Conservation (phyloP, 78 protist genomes). For the Andalucia godoyi region DNA sequence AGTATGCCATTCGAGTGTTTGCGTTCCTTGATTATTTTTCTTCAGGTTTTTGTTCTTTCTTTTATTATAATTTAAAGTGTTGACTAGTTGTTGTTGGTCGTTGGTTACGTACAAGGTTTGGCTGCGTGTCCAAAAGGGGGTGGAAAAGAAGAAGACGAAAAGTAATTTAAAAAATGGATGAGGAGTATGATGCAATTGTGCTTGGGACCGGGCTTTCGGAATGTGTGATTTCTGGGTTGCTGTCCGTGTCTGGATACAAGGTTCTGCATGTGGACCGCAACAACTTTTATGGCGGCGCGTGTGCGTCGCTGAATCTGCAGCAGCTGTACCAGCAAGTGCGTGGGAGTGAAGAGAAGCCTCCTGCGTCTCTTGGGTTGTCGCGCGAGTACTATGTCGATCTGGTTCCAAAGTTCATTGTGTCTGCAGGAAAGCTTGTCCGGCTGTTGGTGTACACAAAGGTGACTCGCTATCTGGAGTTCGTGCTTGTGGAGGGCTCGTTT, state of each 20-base stretch:
- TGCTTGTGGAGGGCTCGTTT: constrained; percentile 75
- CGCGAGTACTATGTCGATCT: constrained; percentile 95
- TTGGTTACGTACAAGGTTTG: no score
- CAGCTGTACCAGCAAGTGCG: constrained; percentile 78
- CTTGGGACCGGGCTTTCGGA: constrained; percentile 97
- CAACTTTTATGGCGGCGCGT: constrained; percentile 95
- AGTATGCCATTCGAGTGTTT: no score
- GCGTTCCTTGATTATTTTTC: no score
- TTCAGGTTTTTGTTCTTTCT: no score
- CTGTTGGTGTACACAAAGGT: constrained; percentile 87
- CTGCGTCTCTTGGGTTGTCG: constrained; percentile 50
- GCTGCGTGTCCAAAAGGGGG: no score
- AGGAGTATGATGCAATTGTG: constrained; percentile 77
- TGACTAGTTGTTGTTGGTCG: no score
- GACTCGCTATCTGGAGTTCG: constrained; percentile 93
- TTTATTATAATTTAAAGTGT: no score
- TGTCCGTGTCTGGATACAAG: constrained; percentile 79
- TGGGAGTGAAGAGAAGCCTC: constrained; percentile 27
- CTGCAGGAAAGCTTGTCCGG: constrained; percentile 86
- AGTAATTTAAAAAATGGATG: constrained; percentile 83
- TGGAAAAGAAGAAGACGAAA: no score
- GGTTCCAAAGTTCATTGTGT: constrained; percentile 92
- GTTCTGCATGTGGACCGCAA: constrained; percentile 96
- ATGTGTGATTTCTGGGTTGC: constrained; percentile 90
- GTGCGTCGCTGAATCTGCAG: constrained; percentile 83